These are phyloP conservation scores for Linum usitatissimum DNA, from an alignment of 345 rosid species.

Conservation along the genomic window DNA sequence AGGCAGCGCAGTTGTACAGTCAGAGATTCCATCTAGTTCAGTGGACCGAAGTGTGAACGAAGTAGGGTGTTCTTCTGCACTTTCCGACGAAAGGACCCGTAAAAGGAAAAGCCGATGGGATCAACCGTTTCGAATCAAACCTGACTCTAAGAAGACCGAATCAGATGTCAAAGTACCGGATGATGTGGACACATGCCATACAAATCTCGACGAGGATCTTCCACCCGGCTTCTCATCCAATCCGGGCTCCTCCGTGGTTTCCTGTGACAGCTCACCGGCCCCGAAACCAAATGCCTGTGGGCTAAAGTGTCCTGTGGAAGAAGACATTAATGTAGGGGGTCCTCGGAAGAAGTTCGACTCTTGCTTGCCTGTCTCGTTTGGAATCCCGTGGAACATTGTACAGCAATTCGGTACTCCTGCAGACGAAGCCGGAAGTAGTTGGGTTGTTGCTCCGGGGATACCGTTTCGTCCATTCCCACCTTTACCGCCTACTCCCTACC, in stretches of 20 bases:
- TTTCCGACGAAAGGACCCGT: slow-evolving; percentile 36
- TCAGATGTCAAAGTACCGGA: slow-evolving; percentile 8
- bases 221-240: slow-evolving; percentile 88
- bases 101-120: slow-evolving; percentile 99
- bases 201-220: slow-evolving; percentile 39
- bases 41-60: slow-evolving; percentile 19
- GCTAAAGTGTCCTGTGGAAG: slow-evolving; percentile 21
- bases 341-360: slow-evolving; percentile 55
- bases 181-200: slow-evolving; percentile 15
- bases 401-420: slow-evolving; percentile 50
- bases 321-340: slow-evolving; percentile 29
- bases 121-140: slow-evolving; percentile 45
- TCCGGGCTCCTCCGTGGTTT: slow-evolving; percentile 15
- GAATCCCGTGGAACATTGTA: slow-evolving; percentile 58
- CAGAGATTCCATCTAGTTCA: not conserved
- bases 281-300: slow-evolving; percentile 16
- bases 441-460: slow-evolving; percentile 78
- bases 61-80: slow-evolving; percentile 16
- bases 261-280: slow-evolving; percentile 29
- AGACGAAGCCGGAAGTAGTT: slow-evolving; percentile 34
- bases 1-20: slow-evolving; percentile 20
- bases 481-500: slow-evolving; percentile 47
- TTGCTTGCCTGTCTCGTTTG: slow-evolving; percentile 63
- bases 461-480: slow-evolving; percentile 91
- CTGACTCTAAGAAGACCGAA: slow-evolving; percentile 23